phyloP scores from a whole-genome alignment of 805 yeast genomes.

The Myxozyma kluyveri region DNA sequence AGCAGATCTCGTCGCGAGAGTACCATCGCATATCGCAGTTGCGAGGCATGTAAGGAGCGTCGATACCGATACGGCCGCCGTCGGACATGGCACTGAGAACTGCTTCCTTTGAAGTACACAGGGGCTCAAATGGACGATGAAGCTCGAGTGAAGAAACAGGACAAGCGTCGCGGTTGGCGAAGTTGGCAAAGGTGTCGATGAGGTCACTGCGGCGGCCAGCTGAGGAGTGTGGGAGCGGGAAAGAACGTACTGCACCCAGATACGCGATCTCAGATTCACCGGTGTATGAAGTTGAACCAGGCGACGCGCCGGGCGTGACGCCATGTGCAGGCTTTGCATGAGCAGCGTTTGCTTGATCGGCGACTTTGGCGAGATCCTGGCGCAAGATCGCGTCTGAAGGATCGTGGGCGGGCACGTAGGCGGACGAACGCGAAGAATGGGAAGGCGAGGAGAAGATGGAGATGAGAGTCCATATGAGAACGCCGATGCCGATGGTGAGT shows the following conservation, averaged over 20 bases:
- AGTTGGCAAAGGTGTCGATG: conserved; percentile 26
- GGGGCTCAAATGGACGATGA: conserved; percentile 30
- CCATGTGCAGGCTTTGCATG: neutral
- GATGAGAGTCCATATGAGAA: conserved; percentile 6
- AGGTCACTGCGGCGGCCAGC: conserved; percentile 12
- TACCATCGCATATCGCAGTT: conserved; percentile 31
- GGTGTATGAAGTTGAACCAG: neutral
- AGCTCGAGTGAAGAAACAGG: conserved; percentile 24
- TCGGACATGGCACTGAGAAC: conserved; percentile 27
- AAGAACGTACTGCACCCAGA: conserved; percentile 14
- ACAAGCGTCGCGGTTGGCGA: conserved; percentile 17
- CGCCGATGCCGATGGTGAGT: conserved; percentile 3
- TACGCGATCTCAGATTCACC: conserved; percentile 13
- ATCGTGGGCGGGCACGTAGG: conserved; percentile 2
- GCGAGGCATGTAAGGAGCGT: conserved; percentile 31
- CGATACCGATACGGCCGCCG: conserved; percentile 28
- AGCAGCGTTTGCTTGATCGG: conserved; percentile 4
- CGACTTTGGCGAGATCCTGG: conserved; percentile 9
- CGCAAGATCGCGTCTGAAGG: conserved; percentile 10
- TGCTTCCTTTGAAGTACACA: conserved; percentile 13
- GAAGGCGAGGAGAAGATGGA: conserved; percentile 1
- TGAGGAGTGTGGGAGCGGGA: conserved; percentile 19
- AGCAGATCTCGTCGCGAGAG: conserved; percentile 24
- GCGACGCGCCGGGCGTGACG: neutral
- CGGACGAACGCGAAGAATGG: neutral